Evolutionary conservation across 2,329 filamentous ascomycete species (phyloP).

Genomic region (Penicillium sp.): DNA sequence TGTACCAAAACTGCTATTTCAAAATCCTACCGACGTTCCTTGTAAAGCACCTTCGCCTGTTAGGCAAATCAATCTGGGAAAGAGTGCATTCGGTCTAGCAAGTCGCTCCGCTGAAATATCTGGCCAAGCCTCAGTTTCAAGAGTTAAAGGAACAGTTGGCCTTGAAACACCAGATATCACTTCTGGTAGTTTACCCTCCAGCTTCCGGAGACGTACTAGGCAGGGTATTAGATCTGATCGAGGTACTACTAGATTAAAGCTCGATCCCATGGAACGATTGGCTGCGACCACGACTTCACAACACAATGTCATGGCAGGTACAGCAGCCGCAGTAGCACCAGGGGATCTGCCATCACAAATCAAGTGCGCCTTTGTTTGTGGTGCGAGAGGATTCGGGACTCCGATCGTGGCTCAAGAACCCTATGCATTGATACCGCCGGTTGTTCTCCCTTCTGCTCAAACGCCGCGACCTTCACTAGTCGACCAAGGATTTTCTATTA

Average conservation of each 20-base stretch:
- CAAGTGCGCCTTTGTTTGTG: not conserved
- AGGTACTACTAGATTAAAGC: no score
- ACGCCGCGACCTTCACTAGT: not conserved
- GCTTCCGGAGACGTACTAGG: no score
- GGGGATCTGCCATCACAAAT: not conserved
- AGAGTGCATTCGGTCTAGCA: not conserved
- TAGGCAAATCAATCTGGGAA: not conserved
- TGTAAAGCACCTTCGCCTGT: not conserved
- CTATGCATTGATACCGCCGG: not conserved
- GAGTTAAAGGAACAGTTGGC: no score
- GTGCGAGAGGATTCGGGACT: not conserved
- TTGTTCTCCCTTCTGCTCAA: not conserved
- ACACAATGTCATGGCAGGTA: no score
- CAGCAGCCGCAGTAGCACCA: no score
- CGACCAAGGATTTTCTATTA: not conserved
- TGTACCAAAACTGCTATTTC: not conserved
- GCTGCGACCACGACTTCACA: no score
- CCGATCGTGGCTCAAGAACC: not conserved
- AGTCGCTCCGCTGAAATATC: no score
- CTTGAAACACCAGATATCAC: no score
- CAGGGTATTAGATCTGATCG: no score
- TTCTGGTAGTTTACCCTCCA: no score
- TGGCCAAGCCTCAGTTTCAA: no score
- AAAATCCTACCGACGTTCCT: not conserved
- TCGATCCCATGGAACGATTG: no score